These are phyloP conservation scores for Rhododendron williamsianum DNA, from an alignment of 148 eudicot species.

Conservation along the genomic window DNA sequence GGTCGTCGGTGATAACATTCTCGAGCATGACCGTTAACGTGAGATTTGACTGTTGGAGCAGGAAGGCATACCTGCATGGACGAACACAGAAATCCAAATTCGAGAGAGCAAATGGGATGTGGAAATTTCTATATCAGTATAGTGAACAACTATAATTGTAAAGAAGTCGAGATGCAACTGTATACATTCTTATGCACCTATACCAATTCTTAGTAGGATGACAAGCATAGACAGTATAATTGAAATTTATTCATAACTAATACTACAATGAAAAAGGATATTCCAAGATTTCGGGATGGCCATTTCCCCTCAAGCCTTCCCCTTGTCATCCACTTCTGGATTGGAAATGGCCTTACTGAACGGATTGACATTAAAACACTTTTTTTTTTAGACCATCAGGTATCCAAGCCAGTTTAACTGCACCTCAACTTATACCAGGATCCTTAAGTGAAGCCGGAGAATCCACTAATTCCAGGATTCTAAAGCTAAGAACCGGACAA, in stretches of 20 bases:
- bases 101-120: neutral
- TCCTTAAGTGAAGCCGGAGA: neutral
- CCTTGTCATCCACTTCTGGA: neutral
- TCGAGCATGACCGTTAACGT: constrained; percentile 70
- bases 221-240: neutral
- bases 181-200: neutral
- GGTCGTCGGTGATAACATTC: constrained; percentile 51
- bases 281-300: neutral
- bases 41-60: constrained; percentile 30
- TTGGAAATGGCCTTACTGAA: neutral
- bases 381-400: neutral
- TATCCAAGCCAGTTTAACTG: neutral
- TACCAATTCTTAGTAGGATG: neutral
- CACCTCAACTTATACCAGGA: neutral
- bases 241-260: neutral
- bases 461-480: neutral
- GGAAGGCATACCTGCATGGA: constrained; percentile 30
- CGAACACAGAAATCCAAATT: neutral
- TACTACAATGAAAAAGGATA: neutral
- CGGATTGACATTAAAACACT: neutral
- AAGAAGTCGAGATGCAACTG: neutral
- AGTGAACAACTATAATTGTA: neutral
- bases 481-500: neutral
- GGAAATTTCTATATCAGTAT: neutral
- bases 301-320: neutral